Percentiles rank a stretch among this genome's conserved stretches.
Conservation (phyloP, 2,329 filamentous ascomycete species). For the Hypoxylon sp. region DNA sequence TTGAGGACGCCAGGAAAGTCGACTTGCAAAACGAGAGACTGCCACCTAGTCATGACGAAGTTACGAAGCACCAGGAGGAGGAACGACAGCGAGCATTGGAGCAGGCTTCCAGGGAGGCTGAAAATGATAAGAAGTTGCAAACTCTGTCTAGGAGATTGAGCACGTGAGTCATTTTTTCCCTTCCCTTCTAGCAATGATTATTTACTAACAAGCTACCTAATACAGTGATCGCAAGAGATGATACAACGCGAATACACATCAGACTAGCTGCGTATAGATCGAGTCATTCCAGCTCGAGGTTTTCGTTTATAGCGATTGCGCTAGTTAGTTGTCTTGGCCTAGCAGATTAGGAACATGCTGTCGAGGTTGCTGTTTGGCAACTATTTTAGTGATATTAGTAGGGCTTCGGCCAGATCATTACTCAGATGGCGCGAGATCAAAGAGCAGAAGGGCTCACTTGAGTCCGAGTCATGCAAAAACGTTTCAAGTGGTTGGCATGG, state of each 20-base stretch:
- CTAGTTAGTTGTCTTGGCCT: slow-evolving; percentile 39
- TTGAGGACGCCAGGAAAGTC: slow-evolving; percentile 97
- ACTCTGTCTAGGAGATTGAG: slow-evolving; percentile 91
- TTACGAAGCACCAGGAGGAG: slow-evolving; percentile 84
- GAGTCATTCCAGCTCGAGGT: slow-evolving; percentile 41
- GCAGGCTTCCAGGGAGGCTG: slow-evolving; percentile 87
- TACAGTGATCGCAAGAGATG: slow-evolving; percentile 56
- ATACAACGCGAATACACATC: slow-evolving; percentile 42
- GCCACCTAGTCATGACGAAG: slow-evolving; percentile 93
- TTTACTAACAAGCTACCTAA: slow-evolving; percentile 28
- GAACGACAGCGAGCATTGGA: slow-evolving; percentile 87
- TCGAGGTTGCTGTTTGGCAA: slow-evolving; percentile 37
- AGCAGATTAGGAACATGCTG: slow-evolving; percentile 38
- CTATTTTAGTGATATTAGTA: slow-evolving; percentile 40
- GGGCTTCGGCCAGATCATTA: slow-evolving; percentile 42
- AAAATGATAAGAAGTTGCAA: slow-evolving; percentile 90
- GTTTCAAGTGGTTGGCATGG: slow-evolving; percentile 21
- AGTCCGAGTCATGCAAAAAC: slow-evolving; percentile 31
- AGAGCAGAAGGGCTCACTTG: slow-evolving; percentile 40
- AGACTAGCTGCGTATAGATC: slow-evolving; percentile 39
- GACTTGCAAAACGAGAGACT: slow-evolving; percentile 96
- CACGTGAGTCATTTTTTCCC: too few species aligned
- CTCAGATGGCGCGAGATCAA: slow-evolving; percentile 38
- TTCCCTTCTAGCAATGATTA: slow-evolving; percentile 2
- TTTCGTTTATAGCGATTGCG: slow-evolving; percentile 38